These are phyloP conservation scores for Sordariomycetes sp. DNA, from an alignment of 2,329 filamentous ascomycete species.

Conservation along the genomic window DNA sequence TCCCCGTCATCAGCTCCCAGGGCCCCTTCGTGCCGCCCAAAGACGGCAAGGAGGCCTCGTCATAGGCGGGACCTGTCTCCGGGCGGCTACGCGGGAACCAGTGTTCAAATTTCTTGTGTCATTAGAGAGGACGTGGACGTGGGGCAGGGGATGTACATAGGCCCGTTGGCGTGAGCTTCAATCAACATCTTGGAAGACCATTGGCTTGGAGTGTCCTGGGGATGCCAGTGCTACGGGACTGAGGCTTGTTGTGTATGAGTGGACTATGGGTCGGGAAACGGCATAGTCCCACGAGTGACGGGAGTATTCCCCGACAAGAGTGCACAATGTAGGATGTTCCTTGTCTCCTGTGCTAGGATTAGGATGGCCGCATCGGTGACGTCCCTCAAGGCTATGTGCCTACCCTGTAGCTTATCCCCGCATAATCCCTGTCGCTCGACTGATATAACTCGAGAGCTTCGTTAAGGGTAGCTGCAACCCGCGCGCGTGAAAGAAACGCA, in stretches of 20 bases:
- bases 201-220: neutral
- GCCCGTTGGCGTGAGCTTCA: neutral
- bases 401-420: too few relatives aligned
- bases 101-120: neutral
- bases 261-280: too few relatives aligned
- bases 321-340: too few relatives aligned
- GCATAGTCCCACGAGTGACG: too few relatives aligned
- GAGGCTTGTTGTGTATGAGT: neutral
- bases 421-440: too few relatives aligned
- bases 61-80: neutral
- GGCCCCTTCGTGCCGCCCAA: conserved; percentile 26
- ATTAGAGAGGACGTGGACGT: neutral
- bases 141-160: neutral
- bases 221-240: neutral
- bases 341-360: too few relatives aligned
- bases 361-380: too few relatives aligned
- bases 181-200: neutral
- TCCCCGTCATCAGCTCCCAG: conserved; percentile 29
- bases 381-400: too few relatives aligned
- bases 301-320: too few relatives aligned
- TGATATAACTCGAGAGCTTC: too few relatives aligned
- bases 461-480: too few relatives aligned
- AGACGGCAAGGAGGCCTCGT: conserved; percentile 17
- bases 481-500: too few relatives aligned
- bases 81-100: neutral